phyloP scores from a whole-genome alignment of 2,329 filamentous ascomycete species.

The Phaeosphaeriaceae sp. region DNA sequence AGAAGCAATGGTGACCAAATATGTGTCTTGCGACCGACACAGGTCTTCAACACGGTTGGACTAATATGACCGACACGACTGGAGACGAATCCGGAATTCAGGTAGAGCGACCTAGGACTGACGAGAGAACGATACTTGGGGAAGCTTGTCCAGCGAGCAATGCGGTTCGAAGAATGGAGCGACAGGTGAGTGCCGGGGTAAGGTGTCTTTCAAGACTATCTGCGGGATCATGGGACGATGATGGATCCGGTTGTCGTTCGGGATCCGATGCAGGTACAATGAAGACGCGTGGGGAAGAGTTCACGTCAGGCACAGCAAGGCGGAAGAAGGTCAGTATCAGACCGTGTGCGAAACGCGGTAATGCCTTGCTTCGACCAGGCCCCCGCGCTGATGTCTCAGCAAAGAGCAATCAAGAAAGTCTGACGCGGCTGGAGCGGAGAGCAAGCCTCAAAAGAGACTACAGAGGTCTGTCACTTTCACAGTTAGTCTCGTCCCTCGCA shows the following conservation, averaged over 20 bases:
- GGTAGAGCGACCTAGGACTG: neutral
- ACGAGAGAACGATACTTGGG: neutral
- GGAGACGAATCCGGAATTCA: neutral
- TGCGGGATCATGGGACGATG: conserved; percentile 3
- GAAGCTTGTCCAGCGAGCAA: neutral
- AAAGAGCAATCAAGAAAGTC: conserved; percentile 21
- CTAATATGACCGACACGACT: neutral
- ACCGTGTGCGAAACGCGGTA: conserved; percentile 28
- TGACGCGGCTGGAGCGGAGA: conserved; percentile 8
- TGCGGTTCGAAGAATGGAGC: neutral
- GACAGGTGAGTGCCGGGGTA: neutral
- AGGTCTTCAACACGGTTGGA: conserved; percentile 14
- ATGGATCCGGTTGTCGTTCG: conserved; percentile 6
- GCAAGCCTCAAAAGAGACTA: conserved; percentile 31
- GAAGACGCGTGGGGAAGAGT: conserved; percentile 13
- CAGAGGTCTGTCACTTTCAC: conserved; percentile 29
- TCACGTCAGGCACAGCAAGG: conserved; percentile 23
- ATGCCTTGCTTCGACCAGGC: conserved; percentile 36
- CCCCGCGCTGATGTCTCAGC: conserved; percentile 24
- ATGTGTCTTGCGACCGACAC: conserved; percentile 46
- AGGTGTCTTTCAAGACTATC: neutral
- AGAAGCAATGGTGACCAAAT: conserved; percentile 36
- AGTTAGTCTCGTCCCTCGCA: conserved; percentile 40
- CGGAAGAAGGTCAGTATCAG: conserved; percentile 23
- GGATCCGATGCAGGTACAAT: conserved; percentile 18